phyloP scores from a whole-genome alignment of 805 yeast genomes.

The Saccharomyces kudriavzevii region DNA sequence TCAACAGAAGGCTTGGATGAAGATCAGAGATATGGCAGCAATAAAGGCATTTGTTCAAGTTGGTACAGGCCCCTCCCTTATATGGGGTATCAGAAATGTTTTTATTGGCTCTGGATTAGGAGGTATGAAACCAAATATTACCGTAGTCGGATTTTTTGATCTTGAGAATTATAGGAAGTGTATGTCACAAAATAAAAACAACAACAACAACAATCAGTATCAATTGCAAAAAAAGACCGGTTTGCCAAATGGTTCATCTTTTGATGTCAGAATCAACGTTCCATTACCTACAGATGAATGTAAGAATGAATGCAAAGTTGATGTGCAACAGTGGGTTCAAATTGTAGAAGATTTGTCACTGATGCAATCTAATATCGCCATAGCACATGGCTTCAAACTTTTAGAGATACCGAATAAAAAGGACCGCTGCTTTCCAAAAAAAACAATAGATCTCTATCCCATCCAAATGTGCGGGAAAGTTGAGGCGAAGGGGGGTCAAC shows the following conservation, averaged over 20 bases:
- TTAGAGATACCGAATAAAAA: slow-evolving; percentile 52
- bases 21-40: slow-evolving; percentile 65
- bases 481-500: slow-evolving; percentile 11
- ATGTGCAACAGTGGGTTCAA: slow-evolving; percentile 81
- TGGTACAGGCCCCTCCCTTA: slow-evolving; percentile 74
- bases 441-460: slow-evolving; percentile 83
- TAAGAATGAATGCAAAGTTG: slow-evolving; percentile 59
- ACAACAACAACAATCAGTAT: not conserved
- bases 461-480: slow-evolving; percentile 91
- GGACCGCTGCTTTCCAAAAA: slow-evolving; percentile 30
- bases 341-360: slow-evolving; percentile 82
- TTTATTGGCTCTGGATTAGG: slow-evolving; percentile 94
- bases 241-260: not conserved
- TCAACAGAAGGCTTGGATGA: slow-evolving; percentile 76
- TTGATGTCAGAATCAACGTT: slow-evolving; percentile 4
- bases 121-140: slow-evolving; percentile 94
- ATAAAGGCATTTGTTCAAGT: slow-evolving; percentile 93
- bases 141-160: slow-evolving; percentile 85
- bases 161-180: slow-evolving; percentile 30
- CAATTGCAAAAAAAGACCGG: not conserved
- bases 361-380: slow-evolving; percentile 86
- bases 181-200: not conserved
- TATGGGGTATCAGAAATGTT: slow-evolving; percentile 94
- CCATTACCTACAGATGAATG: slow-evolving; percentile 72
- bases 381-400: slow-evolving; percentile 77